Evolutionary conservation across 2,329 filamentous ascomycete species (phyloP).

Genomic region (Monilinia aucupariae): DNA sequence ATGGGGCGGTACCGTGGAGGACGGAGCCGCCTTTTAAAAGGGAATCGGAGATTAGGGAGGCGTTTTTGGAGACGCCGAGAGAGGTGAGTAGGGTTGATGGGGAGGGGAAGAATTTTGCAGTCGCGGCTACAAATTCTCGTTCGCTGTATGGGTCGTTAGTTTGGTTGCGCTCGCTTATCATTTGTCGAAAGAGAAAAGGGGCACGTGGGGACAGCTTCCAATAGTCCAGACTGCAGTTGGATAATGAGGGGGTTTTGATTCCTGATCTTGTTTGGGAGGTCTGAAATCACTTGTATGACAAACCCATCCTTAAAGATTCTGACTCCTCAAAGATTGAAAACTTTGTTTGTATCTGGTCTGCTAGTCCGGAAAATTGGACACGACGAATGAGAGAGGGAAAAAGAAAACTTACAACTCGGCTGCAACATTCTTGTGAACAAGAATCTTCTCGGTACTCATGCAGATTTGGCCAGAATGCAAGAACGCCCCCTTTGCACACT

Average conservation of each 20-base stretch:
- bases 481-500: conserved; percentile 66
- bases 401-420: conserved; percentile 40
- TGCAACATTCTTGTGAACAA: conserved; percentile 48
- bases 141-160: background rate
- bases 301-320: no score
- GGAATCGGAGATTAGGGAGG: conserved; percentile 62
- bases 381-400: background rate
- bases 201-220: no score
- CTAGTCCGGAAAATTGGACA: background rate
- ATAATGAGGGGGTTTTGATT: no score
- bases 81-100: conserved; percentile 49
- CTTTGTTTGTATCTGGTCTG: no score
- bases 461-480: conserved; percentile 75
- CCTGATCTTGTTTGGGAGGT: no score
- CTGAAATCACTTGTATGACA: no score
- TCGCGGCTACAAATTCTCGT: background rate
- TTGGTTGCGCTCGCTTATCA: background rate
- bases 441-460: conserved; percentile 75
- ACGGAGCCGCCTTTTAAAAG: conserved; percentile 58
- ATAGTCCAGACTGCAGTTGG: no score
- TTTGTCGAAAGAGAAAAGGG: background rate
- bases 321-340: no score
- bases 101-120: background rate
- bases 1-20: conserved; percentile 37
- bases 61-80: conserved; percentile 60